phyloP scores from a whole-genome alignment of 2,329 filamentous ascomycete genomes.

The Aureobasidium sp. region DNA sequence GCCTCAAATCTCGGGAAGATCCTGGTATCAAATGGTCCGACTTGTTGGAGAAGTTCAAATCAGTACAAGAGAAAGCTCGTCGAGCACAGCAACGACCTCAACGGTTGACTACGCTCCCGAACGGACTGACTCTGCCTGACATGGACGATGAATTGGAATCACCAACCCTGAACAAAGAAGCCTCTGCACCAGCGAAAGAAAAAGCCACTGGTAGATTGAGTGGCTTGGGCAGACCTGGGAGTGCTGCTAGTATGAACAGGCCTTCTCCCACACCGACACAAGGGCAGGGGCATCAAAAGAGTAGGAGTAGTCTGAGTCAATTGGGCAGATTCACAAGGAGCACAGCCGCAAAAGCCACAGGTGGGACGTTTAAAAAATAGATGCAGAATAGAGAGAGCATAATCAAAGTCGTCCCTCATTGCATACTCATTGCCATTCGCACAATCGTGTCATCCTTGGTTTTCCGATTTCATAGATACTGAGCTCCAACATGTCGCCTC shows the following conservation, averaged over 20 bases:
- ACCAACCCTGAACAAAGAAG: conserved; percentile 2
- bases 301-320: conserved; percentile 37
- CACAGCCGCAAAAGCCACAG: conserved; percentile 6
- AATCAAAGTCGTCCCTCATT: too few species aligned
- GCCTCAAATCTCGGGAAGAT: conserved; percentile 76
- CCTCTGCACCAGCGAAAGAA: neutral
- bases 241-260: conserved; percentile 16
- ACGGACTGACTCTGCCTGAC: neutral
- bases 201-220: conserved; percentile 11
- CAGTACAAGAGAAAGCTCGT: conserved; percentile 79
- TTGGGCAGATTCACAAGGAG: conserved; percentile 38
- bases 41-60: conserved; percentile 87
- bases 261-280: conserved; percentile 7
- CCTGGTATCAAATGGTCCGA: conserved; percentile 76
- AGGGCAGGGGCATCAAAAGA: conserved; percentile 22
- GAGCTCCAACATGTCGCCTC: too few species aligned
- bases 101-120: conserved; percentile 5
- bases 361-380: neutral
- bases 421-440: too few species aligned
- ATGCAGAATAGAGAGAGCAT: too few species aligned
- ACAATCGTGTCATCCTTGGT: too few species aligned
- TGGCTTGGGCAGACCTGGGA: conserved; percentile 20
- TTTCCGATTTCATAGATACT: too few species aligned
- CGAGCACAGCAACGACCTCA: conserved; percentile 49
- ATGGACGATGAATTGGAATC: conserved; percentile 10